Conservation (phyloP, 208 protist genomes). For the Wallacemonas sp. region DNA sequence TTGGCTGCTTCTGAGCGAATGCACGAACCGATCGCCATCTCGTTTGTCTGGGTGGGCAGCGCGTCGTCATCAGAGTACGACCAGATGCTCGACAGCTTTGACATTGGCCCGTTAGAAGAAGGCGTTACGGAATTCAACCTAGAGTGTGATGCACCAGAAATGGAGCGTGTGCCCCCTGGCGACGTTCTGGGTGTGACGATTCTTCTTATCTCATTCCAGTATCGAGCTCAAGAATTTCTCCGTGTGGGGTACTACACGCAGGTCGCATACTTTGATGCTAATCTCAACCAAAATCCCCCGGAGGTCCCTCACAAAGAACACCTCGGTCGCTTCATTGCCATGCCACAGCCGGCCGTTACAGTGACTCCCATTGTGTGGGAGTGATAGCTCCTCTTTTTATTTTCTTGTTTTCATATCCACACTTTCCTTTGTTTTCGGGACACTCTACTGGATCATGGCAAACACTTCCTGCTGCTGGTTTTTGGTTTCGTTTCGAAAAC, state of each 20-base stretch:
- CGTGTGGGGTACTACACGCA: constrained; percentile 98
- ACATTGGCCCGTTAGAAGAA: constrained; percentile 94
- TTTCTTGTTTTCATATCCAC: too few relatives aligned
- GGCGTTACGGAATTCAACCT: constrained; percentile 95
- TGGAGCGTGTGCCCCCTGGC: constrained; percentile 82
- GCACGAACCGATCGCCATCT: constrained; percentile 93
- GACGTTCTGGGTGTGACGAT: constrained; percentile 97
- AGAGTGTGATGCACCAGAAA: constrained; percentile 92
- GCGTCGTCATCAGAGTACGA: constrained; percentile 93
- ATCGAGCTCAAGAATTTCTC: constrained; percentile 95
- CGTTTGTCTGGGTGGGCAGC: constrained; percentile 98
- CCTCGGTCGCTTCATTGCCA: constrained; percentile 83
- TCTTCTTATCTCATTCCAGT: constrained; percentile 96
- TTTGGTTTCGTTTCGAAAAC: too few relatives aligned
- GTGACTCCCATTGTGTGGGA: constrained; percentile 74
- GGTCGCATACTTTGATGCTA: constrained; percentile 90
- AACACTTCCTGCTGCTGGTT: too few relatives aligned
- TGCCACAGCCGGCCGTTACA: constrained; percentile 85
- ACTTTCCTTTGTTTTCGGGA: too few relatives aligned
- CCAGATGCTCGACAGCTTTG: constrained; percentile 96
- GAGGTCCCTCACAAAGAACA: constrained; percentile 35
- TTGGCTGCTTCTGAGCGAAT: constrained; percentile 61
- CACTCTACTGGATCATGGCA: too few relatives aligned
- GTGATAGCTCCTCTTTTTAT: too few relatives aligned
- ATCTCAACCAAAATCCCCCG: constrained; percentile 68